Base-by-base conservation (phyloP, 2,329 filamentous ascomycete genomes). In the Chrysoporthe cubensis region DNA sequence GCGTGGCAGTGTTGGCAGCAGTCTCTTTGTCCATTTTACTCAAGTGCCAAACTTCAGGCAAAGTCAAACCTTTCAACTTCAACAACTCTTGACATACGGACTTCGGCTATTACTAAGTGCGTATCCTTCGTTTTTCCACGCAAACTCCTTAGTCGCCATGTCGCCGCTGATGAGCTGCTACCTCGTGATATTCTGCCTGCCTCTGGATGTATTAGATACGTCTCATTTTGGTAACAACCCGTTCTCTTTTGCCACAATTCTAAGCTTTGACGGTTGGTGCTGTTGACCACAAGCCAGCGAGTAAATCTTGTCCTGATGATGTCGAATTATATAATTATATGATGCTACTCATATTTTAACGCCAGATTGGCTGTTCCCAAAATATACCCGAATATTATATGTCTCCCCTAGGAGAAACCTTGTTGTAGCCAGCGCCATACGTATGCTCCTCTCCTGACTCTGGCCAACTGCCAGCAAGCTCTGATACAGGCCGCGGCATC, bases 381-480 rank as follows among this genome's bases (percentile, higher is more conserved):
- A 4, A 54, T 4, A 34, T 34, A 13, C 50, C 5, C 7, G 50
- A 13, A 16, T 7, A 14, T 60, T 26, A 60, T 11, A 5, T 21
- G 32, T 5, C n/a, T 60, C 57, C 37, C n/a, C 57, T 44, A 6
- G 11, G n/a, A 6, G 60, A 5, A 32, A 66, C 61, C n/a, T n/a
- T 66, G 9, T 57, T 44, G 16, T 67, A 67, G 2, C 67, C 65
- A 2, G 8, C n/a, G 26, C 26, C 26, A n/a, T 61, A 61, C 2
- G 43, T 46, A 11, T 46, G 59, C 14, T 46, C 42, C 42, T 32
- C 40, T 43, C 58, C 40, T 7, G 13, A 16, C 34, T 34, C 21
- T 16, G 59, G 42, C n/a, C 14, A 26, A 4, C 62, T 65, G 6
- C 54, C 68, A 1, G 66, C 57, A 6, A 70, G 63, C n/a, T 70